phyloP scores from a whole-genome alignment of 2,329 filamentous ascomycete genomes.

The Bipolaris oryzae region DNA sequence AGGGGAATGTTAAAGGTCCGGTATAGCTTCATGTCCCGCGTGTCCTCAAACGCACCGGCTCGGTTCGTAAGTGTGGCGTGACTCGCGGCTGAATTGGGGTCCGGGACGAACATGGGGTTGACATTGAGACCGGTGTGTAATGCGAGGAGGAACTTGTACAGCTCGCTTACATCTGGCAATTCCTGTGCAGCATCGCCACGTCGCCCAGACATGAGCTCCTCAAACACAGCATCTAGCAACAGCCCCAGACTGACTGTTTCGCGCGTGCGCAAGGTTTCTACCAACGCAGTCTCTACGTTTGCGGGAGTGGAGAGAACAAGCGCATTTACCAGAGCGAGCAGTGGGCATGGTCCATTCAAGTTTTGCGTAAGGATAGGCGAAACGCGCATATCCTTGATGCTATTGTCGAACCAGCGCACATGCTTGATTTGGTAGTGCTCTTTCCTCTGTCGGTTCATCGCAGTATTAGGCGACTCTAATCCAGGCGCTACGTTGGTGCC shows the following conservation, averaged over 20 bases:
- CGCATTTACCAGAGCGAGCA: slow-evolving; percentile 92
- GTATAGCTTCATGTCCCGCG: slow-evolving; percentile 87
- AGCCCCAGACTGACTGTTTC: slow-evolving; percentile 89
- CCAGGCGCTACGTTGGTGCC: slow-evolving; percentile 24
- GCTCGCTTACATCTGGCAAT: slow-evolving; percentile 83
- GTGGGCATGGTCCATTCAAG: slow-evolving; percentile 89
- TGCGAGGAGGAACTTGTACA: slow-evolving; percentile 86
- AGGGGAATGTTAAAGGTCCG: slow-evolving; percentile 86
- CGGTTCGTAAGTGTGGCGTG: slow-evolving; percentile 43
- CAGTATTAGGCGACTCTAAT: slow-evolving; percentile 50
- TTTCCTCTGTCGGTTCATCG: slow-evolving; percentile 55
- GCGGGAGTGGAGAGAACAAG: slow-evolving; percentile 81
- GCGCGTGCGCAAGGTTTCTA: slow-evolving; percentile 76
- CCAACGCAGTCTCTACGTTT: slow-evolving; percentile 69
- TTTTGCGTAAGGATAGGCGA: slow-evolving; percentile 93
- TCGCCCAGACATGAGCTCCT: slow-evolving; percentile 84
- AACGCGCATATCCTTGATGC: slow-evolving; percentile 66
- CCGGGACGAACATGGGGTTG: slow-evolving; percentile 83
- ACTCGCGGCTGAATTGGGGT: slow-evolving; percentile 45
- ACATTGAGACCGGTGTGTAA: slow-evolving; percentile 98
- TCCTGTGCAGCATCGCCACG: slow-evolving; percentile 67
- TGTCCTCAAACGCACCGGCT: slow-evolving; percentile 84
- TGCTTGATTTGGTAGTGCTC: slow-evolving; percentile 96
- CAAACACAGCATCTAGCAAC: slow-evolving; percentile 86
- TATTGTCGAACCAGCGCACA: slow-evolving; percentile 79